A percentile compares a stretch with the other conserved stretches of the same genome.
Evolutionary conservation across 306 rosid species (phyloP).

Genomic region (Cicer yamashitae): DNA sequence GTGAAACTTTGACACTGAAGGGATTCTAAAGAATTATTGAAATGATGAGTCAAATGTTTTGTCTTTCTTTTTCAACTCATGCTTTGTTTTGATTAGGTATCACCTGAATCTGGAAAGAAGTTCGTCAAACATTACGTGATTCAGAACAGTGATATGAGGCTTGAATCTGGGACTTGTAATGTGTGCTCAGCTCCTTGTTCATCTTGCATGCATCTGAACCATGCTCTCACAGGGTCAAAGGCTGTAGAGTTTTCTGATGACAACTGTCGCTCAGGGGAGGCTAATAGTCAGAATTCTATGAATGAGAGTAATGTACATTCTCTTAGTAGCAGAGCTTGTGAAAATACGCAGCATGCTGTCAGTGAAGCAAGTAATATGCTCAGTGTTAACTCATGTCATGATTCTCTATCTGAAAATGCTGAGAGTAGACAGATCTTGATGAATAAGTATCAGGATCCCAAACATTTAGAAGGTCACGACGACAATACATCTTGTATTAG

Average conservation of each 20-base stretch:
- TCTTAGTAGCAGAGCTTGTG: constrained; percentile 63
- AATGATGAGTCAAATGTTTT: constrained; percentile 18
- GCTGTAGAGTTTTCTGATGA: constrained; percentile 73
- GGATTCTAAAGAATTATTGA: constrained; percentile 18
- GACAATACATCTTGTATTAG: constrained; percentile 68
- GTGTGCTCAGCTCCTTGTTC: constrained; percentile 87
- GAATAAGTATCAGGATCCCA: constrained; percentile 50
- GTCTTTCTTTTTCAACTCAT: constrained; percentile 40
- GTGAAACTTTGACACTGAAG: constrained; percentile 27
- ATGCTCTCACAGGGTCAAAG: constrained; percentile 62
- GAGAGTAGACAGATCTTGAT: constrained; percentile 58
- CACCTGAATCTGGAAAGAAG: constrained; percentile 50
- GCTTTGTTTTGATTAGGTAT: constrained; percentile 54
- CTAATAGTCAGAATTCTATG: constrained; percentile 56
- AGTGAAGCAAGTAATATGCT: constrained; percentile 69
- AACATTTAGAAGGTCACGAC: constrained; percentile 62
- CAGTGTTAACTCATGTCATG: constrained; percentile 60
- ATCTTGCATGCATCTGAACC: constrained; percentile 71
- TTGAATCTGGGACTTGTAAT: constrained; percentile 76
- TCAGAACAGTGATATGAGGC: constrained; percentile 62
- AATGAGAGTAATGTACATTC: constrained; percentile 59
- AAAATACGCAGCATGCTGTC: constrained; percentile 56
- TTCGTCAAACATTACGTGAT: constrained; percentile 53
- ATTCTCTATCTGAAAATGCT: constrained; percentile 72
- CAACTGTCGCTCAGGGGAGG: constrained; percentile 61